A percentile compares a stretch with the other conserved stretches of the same genome.
Conservation (phyloP, 805 yeast species). For the Ogataea polymorpha region DNA sequence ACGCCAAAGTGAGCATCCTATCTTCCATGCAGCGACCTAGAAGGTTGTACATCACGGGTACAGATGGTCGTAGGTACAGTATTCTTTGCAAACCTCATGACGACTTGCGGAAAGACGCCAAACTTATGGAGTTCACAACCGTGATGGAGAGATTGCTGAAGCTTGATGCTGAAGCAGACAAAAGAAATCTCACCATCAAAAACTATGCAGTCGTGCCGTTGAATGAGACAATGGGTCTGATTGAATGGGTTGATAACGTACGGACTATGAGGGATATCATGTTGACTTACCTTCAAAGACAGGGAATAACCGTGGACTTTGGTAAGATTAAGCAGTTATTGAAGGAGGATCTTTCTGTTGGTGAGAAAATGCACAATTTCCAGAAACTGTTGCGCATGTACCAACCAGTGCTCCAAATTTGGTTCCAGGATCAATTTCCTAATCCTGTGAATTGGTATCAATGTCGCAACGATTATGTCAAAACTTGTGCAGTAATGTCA, state of each 20-base stretch:
- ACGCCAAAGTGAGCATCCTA: conserved; percentile 65
- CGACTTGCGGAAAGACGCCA: conserved; percentile 93
- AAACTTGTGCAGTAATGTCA: conserved; percentile 94
- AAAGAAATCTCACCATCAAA: conserved; percentile 64
- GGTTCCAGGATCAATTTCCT: conserved; percentile 88
- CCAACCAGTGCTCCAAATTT: conserved; percentile 74
- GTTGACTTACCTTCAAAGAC: conserved; percentile 25
- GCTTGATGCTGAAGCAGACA: conserved; percentile 67
- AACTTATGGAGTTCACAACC: conserved; percentile 86
- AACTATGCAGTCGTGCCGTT: conserved; percentile 89
- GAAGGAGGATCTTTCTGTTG: conserved; percentile 22
- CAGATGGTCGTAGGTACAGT: conserved; percentile 70
- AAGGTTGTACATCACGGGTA: conserved; percentile 69
- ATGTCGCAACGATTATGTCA: conserved; percentile 68
- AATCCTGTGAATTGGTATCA: conserved; percentile 87
- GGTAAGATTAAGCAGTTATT: conserved; percentile 25
- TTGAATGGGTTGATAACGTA: conserved; percentile 84
- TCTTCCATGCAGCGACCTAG: conserved; percentile 86
- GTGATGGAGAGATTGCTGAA: conserved; percentile 74
- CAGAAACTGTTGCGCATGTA: conserved; percentile 33
- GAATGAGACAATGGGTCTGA: conserved; percentile 81
- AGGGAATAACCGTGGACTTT: conserved; percentile 28
- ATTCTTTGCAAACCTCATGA: conserved; percentile 83
- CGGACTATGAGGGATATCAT: conserved; percentile 67
- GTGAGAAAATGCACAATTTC: conserved; percentile 37